Evolutionary conservation across 305 asterid species (phyloP).

Genomic region (Fraxinus sp.): DNA sequence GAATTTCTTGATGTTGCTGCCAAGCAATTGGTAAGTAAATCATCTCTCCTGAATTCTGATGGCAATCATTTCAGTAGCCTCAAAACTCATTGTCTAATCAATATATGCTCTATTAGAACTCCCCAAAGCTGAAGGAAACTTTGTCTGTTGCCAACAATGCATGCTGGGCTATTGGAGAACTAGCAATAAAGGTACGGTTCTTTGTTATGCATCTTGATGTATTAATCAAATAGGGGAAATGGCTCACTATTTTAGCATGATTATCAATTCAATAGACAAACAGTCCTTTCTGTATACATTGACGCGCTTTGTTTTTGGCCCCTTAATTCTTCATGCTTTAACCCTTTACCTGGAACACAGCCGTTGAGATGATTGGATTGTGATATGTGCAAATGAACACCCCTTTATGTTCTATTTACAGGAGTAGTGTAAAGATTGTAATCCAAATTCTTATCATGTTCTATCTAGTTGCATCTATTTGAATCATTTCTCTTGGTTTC

Average conservation of each 20-base stretch:
- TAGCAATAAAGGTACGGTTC: conserved; percentile 79
- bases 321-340: conserved; percentile 13
- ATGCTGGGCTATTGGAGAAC: conserved; percentile 99
- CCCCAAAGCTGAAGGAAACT: conserved; percentile 80
- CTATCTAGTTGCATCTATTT: neutral
- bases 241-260: conserved; percentile 9
- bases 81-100: conserved; percentile 16
- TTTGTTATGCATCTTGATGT: conserved; percentile 10
- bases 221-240: neutral
- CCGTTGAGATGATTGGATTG: neutral
- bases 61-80: conserved; percentile 10
- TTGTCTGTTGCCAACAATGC: conserved; percentile 97
- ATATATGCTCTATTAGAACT: conserved; percentile 47
- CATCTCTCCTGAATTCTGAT: conserved; percentile 15
- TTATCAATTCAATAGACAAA: conserved; percentile 5
- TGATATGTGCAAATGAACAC: neutral
- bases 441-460: neutral
- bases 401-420: neutral
- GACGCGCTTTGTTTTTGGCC: conserved; percentile 3
- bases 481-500: neutral
- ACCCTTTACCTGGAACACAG: neutral
- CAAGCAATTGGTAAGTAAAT: conserved; percentile 79
- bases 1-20: conserved; percentile 88
- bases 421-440: neutral
- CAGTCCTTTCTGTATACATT: conserved; percentile 13